Evolutionary conservation across 148 eudicot genomes (phyloP), one percentile per base, ranked within the genome.

Genomic region (Chenopodium formosanum): DNA sequence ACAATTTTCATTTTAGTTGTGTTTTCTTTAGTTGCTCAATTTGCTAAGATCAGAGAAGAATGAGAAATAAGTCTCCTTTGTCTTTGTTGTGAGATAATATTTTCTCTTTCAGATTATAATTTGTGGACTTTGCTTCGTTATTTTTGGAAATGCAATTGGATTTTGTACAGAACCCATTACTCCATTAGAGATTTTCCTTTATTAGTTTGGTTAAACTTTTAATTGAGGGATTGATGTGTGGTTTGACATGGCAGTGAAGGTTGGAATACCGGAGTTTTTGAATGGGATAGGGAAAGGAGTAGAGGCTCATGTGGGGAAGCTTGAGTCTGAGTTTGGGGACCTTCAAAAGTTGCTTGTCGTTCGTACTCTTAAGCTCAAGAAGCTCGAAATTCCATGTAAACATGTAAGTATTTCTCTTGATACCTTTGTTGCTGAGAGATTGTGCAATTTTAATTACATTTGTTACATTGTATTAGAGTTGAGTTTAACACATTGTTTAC

Each of bases 211-310:
- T 22, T 69, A 0, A 74, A 40, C 13, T 25, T 16, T 48, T 1
- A 76, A 67, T 9, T 58, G 7, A 25, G 48, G 11, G 66, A 29
- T 52, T 67, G 29, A 69, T 79, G 11, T 68, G 46, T 25, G 68
- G 75, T 80, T 72, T 85, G 53, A 40, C 71, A 84, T 63, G 65
- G 25, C 91, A 94, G 96, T 90, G 80, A 92, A 94, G 80, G 93
- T 90, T 1, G 97, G 94, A n/a, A 91, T 94, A 76, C 97, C 91
- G 9, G 98, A 94, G 81, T 92, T 94, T 75, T 76, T 92, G 87
- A 92, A 85, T 19, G 98, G 92, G 62, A 86, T 92, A 29, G 94
- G 92, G 34, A 89, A 86, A 58, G 97, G 94, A 71, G 90, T 94
- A 16, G 94, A 92, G 82, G 76, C 89, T 70, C 92, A 92, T 82